Evolutionary conservation across 2,329 filamentous ascomycete species (phyloP).

Genomic region (Ophiostoma sp.): DNA sequence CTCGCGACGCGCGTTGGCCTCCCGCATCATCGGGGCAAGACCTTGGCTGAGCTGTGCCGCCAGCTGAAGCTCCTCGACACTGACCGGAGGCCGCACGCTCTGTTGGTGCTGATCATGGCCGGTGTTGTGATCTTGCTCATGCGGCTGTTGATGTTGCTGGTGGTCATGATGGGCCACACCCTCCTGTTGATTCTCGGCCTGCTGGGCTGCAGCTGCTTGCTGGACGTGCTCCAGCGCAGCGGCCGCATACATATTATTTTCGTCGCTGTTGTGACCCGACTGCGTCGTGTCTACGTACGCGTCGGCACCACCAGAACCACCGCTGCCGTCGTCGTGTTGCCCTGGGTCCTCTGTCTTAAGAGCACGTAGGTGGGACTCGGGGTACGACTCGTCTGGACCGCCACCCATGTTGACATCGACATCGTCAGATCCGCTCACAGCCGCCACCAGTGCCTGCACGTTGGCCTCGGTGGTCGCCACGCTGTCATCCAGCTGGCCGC

Average conservation of each 20-base stretch:
- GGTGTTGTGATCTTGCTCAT: constrained; percentile 34
- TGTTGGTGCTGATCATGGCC: constrained; percentile 36
- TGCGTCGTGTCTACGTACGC: constrained; percentile 12
- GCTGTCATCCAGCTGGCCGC: neutral
- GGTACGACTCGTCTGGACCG: constrained; percentile 25
- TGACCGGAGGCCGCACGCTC: constrained; percentile 40
- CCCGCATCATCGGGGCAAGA: constrained; percentile 53
- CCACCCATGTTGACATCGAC: neutral
- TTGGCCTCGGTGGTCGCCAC: constrained; percentile 24
- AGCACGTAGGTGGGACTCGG: constrained; percentile 30
- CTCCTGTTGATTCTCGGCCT: constrained; percentile 11
- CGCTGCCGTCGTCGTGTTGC: neutral
- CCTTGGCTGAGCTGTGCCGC: constrained; percentile 59
- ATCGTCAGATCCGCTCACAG: neutral
- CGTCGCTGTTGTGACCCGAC: constrained; percentile 5
- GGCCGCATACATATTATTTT: constrained; percentile 17
- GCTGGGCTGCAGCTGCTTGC: constrained; percentile 18
- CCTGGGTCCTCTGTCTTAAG: constrained; percentile 27
- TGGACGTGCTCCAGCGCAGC: constrained; percentile 22
- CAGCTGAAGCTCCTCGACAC: constrained; percentile 58
- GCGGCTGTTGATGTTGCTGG: constrained; percentile 36
- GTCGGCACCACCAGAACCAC: neutral
- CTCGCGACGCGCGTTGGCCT: constrained; percentile 43
- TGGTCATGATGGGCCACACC: constrained; percentile 40
- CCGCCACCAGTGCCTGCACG: constrained; percentile 18